These are phyloP conservation scores for Penicillium mononematosum DNA, from an alignment of 495 filamentous ascomycete species.

Conservation along the genomic window DNA sequence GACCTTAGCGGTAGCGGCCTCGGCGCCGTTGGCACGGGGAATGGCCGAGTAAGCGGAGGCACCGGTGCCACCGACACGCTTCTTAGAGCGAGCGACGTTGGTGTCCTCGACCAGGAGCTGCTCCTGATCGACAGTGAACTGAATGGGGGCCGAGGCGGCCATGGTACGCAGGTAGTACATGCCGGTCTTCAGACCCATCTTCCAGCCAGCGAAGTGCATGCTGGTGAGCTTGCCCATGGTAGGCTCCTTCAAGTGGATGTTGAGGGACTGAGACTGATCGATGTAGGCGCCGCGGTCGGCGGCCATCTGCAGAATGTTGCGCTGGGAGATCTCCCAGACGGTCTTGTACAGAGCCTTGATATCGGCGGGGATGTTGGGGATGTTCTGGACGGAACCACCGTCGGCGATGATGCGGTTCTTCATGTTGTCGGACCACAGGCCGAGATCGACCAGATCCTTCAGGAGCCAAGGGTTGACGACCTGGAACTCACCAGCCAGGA, in stretches of 20 bases:
- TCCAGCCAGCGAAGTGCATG: slow-evolving; percentile 99
- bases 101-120: slow-evolving; percentile 87
- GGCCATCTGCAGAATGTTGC: slow-evolving; percentile 92
- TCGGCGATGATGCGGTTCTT: slow-evolving; percentile 99
- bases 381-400: slow-evolving; percentile 92
- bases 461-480: slow-evolving; percentile 99
- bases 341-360: slow-evolving; percentile 99
- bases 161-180: slow-evolving; percentile 99
- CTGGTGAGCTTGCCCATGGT: slow-evolving; percentile 99
- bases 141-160: slow-evolving; percentile 93
- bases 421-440: slow-evolving; percentile 99
- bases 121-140: slow-evolving; percentile 99
- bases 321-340: slow-evolving; percentile 99
- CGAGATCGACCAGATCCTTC: slow-evolving; percentile 96
- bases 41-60: slow-evolving; percentile 55
- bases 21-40: slow-evolving; percentile 52
- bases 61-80: slow-evolving; percentile 54
- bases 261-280: slow-evolving; percentile 97
- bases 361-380: slow-evolving; percentile 91
- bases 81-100: slow-evolving; percentile 72
- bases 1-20: slow-evolving; percentile 12
- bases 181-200: slow-evolving; percentile 96
- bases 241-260: slow-evolving; percentile 98
- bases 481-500: slow-evolving; percentile 97
- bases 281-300: slow-evolving; percentile 98